phyloP scores from a whole-genome alignment of 495 filamentous ascomycete species.

The Talaromyces liani region DNA sequence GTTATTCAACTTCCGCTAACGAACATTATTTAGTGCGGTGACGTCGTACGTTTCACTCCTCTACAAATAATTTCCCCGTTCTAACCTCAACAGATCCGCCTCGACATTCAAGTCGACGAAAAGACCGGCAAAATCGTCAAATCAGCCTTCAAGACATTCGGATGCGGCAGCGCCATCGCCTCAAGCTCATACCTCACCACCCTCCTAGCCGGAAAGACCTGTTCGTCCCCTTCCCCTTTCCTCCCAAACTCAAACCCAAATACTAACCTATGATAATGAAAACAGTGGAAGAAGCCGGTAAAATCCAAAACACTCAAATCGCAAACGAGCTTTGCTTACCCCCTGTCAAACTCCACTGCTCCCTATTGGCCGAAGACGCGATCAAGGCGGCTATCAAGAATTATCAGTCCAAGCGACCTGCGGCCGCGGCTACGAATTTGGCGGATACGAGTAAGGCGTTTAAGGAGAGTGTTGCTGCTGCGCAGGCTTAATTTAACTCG shows the following conservation, averaged over 20 bases:
- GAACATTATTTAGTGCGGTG: constrained; percentile 17
- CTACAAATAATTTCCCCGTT: constrained; percentile 14
- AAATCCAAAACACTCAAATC: constrained; percentile 94
- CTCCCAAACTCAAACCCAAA: background rate
- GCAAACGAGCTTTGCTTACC: constrained; percentile 93
- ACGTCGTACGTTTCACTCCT: constrained; percentile 11
- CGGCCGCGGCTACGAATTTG: constrained; percentile 56
- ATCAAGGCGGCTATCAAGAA: constrained; percentile 99
- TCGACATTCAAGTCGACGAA: constrained; percentile 95
- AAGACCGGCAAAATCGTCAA: constrained; percentile 83
- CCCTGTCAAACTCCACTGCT: constrained; percentile 96
- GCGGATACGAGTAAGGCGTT: constrained; percentile 46
- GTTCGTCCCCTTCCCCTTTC: background rate
- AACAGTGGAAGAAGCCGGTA: constrained; percentile 71
- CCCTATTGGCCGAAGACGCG: constrained; percentile 97
- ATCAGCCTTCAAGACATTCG: constrained; percentile 98
- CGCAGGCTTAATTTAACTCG: background rate
- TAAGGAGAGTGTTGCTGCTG: constrained; percentile 6
- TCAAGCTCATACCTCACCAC: constrained; percentile 86
- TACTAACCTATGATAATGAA: background rate
- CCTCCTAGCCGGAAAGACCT: constrained; percentile 88
- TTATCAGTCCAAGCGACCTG: constrained; percentile 92
- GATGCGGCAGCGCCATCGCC: constrained; percentile 92
- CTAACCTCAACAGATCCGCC: constrained; percentile 89
- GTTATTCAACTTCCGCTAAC: background rate